Evolutionary conservation across 2,329 filamentous ascomycete species (phyloP), one percentile per base, ranked within the genome.

Genomic region (Fusarium chuoi): DNA sequence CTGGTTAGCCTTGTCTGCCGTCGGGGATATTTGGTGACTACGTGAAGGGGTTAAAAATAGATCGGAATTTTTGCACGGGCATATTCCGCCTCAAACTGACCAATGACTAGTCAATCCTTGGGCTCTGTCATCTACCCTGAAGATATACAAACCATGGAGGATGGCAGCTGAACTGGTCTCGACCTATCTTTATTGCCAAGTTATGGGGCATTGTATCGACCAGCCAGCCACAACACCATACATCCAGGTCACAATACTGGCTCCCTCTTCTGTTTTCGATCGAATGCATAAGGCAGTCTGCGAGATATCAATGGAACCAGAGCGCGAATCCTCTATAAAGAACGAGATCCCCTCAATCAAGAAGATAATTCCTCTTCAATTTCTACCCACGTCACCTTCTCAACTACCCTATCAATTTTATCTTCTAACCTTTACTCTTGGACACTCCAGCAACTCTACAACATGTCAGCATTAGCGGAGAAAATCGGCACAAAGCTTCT

Each of bases 91-190:
- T 8, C 0, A 46, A 3, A 5, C 12, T 13, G 7, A 22, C 11
- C 7, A 11, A 15, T 20, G 24, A 0, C 6, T 20, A 4, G 1
- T 10, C 18, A 14, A 5, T 0, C 12, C 18, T 10, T 26, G 18
- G 0, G 2, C 20, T 20, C 7, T 10, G 18, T 26, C 18, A 9
- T 26, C 6, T 7, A 2, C 13, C 12, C 11, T 0, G 3, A 5
- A 1, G 17, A 26, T 26, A 8, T 6, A 26, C 11, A 3, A 1
- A 6, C 17, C 3, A 10, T 26, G 44, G 5, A 46, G 5, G 8
- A 20, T 46, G 5, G 0, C 18, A 28, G 44, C 44, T 22, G 18
- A 46, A 28, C 0, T 6, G 44, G 24, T 8, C 24, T 46, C 4
- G 24, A 28, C 24, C 2, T 1, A 8, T 4, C 24, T 46, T 10